These are phyloP conservation scores for Emmonsia crescens DNA, from an alignment of 2,329 filamentous ascomycete genomes.

Conservation along the genomic window DNA sequence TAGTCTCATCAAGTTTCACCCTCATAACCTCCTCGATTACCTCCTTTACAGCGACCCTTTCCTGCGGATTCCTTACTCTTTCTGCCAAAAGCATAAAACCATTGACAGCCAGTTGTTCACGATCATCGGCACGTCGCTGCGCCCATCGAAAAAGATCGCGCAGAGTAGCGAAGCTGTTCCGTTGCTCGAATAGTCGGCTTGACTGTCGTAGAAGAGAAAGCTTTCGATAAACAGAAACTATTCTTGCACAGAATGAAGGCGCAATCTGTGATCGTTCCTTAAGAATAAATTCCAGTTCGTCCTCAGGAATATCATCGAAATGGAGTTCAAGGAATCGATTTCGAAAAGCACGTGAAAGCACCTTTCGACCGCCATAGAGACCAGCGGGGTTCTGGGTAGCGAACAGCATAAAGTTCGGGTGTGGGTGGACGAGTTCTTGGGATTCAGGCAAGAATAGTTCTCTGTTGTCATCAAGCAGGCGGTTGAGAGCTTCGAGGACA, in stretches of 20 bases:
- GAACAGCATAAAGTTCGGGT: conserved; percentile 94
- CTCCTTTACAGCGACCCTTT: conserved; percentile 70
- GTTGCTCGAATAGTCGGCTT: conserved; percentile 86
- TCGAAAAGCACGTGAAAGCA: conserved; percentile 84
- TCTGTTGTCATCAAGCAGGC: conserved; percentile 88
- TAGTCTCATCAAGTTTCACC: conserved; percentile 62
- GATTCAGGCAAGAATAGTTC: conserved; percentile 95
- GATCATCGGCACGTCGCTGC: conserved; percentile 67
- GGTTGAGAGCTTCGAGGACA: conserved; percentile 90
- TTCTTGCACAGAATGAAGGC: conserved; percentile 79
- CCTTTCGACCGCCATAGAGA: conserved; percentile 87
- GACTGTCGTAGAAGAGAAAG: conserved; percentile 83
- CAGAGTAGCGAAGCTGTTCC: conserved; percentile 91
- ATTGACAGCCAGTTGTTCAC: conserved; percentile 80
- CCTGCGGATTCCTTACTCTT: conserved; percentile 81
- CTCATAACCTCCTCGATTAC: conserved; percentile 88
- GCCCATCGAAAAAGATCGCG: conserved; percentile 96
- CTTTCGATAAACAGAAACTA: conserved; percentile 89
- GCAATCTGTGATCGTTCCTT: conserved; percentile 81
- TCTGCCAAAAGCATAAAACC: conserved; percentile 96
- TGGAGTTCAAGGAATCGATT: conserved; percentile 96
- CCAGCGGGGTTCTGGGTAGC: conserved; percentile 96
- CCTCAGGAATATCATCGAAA: conserved; percentile 94
- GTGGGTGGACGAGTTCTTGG: conserved; percentile 82
- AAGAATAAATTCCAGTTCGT: conserved; percentile 83